Base-by-base conservation (phyloP, 108 stramenopile species). In the Nitzschia palea region DNA sequence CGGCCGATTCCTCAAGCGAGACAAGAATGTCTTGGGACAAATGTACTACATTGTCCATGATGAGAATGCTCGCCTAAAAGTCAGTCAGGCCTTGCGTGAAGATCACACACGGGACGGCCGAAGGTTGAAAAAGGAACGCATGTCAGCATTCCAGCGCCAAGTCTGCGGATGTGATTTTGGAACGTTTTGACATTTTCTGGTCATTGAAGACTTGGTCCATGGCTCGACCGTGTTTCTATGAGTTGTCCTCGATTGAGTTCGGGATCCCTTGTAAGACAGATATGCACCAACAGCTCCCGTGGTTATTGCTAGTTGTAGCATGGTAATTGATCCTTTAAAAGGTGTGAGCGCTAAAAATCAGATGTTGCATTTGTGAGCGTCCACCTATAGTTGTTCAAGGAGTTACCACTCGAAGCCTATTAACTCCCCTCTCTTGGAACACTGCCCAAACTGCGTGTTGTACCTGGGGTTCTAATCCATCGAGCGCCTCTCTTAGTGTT, bases 81-180 rank as follows among this genome's bases (percentile, higher is more conserved):
- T 78, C 2, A 69, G 72, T 67, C 81, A 82, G 63, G 78, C 81
- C 8, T 68, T 82, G 57, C 78, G 81, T 50, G 81, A 82, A 53
- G 81, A 64, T 50, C 62, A 64, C 37, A 48, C 62, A 4, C 28
- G 12, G 12, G 45, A 64, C 6, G 62, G 62, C 12, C 44, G 47
- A 12, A 25, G 14, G 20, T 30, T 48, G 45, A 64, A 64, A 22
- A 47, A 50, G 62, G 4, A 30, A 5, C 58, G 58, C 22, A 60
- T n/a, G n/a, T n/a, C n/a, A n/a, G n/a, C n/a, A n/a, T n/a, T n/a
- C n/a, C n/a, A n/a, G n/a, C n/a, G n/a, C n/a, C n/a, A n/a, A n/a
- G n/a, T n/a, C n/a, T n/a, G n/a, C n/a, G n/a, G n/a, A n/a, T n/a
- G n/a, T n/a, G n/a, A n/a, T n/a, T n/a, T n/a, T n/a, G n/a, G n/a